Evolutionary conservation across 2,329 filamentous ascomycete genomes (phyloP).

Genomic region (Fusarium redolens): DNA sequence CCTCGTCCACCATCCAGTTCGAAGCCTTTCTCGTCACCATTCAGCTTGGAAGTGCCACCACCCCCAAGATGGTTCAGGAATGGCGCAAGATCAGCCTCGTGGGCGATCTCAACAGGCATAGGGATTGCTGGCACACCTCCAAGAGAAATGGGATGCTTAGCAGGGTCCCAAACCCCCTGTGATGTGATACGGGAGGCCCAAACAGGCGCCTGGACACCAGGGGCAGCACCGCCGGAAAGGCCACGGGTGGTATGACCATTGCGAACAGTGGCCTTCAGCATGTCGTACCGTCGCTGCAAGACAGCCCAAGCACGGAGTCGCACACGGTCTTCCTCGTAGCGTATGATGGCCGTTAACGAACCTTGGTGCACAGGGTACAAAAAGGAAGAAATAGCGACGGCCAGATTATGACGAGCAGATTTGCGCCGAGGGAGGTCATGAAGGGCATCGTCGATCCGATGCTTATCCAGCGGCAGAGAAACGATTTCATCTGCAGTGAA

Average conservation of each 20-base stretch:
- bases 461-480: constrained; percentile 46
- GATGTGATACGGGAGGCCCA: constrained; percentile 49
- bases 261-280: constrained; percentile 47
- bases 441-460: constrained; percentile 48
- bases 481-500: constrained; percentile 53
- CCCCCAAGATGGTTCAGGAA: constrained; percentile 49
- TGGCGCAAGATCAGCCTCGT: constrained; percentile 48
- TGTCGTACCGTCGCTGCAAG: constrained; percentile 52
- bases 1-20: constrained; percentile 51
- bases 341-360: constrained; percentile 52
- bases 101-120: constrained; percentile 50
- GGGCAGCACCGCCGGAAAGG: constrained; percentile 47
- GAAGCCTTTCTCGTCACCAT: constrained; percentile 39
- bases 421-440: constrained; percentile 51
- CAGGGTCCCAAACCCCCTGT: constrained; percentile 51
- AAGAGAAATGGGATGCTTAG: constrained; percentile 47
- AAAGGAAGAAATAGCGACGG: constrained; percentile 47
- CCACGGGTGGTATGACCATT: constrained; percentile 47
- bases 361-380: constrained; percentile 50
- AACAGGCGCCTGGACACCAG: constrained; percentile 48
- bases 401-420: constrained; percentile 47
- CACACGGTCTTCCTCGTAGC: constrained; percentile 53
- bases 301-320: constrained; percentile 51
- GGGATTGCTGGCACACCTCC: constrained; percentile 48
- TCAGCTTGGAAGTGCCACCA: constrained; percentile 47